A percentile compares a stretch with the other conserved stretches of the same genome.
Conservation (phyloP, 352 stramenopile genomes). For the Achlya hypogyna region DNA sequence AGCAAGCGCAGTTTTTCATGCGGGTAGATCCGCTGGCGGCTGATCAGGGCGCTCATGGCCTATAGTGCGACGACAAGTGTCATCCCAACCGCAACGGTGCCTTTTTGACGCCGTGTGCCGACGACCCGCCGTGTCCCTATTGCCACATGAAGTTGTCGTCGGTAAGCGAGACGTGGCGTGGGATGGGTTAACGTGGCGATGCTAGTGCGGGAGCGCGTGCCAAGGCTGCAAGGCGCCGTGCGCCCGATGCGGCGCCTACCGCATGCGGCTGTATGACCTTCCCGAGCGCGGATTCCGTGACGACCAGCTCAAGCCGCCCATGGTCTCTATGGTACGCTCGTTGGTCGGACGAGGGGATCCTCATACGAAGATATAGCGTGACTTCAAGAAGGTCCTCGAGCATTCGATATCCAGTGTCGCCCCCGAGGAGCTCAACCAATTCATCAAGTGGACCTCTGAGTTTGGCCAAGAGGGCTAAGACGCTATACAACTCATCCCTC, state of each 20-base stretch:
- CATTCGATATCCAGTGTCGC: constrained; percentile 94
- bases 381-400: constrained; percentile 95
- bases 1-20: constrained; percentile 92
- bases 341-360: not conserved
- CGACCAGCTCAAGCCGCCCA: constrained; percentile 76
- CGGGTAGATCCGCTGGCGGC: constrained; percentile 29
- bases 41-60: not conserved
- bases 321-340: constrained; percentile 68
- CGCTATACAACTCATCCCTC: too few species aligned
- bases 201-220: constrained; percentile 47
- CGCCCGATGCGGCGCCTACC: constrained; percentile 54
- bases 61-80: constrained; percentile 73
- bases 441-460: constrained; percentile 97
- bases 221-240: constrained; percentile 61
- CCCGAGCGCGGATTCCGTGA: constrained; percentile 73
- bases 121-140: constrained; percentile 76
- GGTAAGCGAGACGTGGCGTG: not conserved
- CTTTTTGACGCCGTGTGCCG: constrained; percentile 73
- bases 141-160: constrained; percentile 86
- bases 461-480: constrained; percentile 97
- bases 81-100: constrained; percentile 41
- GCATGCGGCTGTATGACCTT: constrained; percentile 81
- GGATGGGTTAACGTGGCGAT: not conserved
- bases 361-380: constrained; percentile 42
- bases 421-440: constrained; percentile 93